Conservation (phyloP, 129 eudicot species). For the Pseudognaphalium luteoalbum region DNA sequence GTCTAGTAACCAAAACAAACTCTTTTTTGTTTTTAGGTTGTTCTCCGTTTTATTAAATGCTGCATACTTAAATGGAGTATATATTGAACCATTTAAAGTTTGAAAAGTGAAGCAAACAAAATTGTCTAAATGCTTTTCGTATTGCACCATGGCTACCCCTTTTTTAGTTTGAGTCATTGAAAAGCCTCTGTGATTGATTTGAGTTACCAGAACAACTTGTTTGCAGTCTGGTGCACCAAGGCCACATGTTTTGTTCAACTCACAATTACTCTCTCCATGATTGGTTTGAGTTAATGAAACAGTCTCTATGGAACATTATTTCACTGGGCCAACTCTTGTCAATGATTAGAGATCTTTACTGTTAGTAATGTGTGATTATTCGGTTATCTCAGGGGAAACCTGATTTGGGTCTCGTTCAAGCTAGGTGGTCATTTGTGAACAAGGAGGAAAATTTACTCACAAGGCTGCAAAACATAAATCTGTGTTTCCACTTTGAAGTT, state of each 20-base stretch:
- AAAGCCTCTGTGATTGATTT: background rate
- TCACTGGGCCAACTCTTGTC: slow-evolving; percentile 2
- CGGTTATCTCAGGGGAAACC: slow-evolving; percentile 63
- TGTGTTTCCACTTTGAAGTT: slow-evolving; percentile 97
- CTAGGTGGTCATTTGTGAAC: slow-evolving; percentile 91
- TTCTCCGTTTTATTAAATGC: background rate
- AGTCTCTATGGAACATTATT: slow-evolving; percentile 3
- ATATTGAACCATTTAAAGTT: background rate
- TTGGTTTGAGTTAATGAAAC: slow-evolving; percentile 1
- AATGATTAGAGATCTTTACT: background rate
- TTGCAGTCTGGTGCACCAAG: slow-evolving; percentile 7
- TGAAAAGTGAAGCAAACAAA: too few species aligned
- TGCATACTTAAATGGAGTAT: background rate
- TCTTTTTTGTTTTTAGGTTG: background rate
- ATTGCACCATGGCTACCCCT: too few species aligned
- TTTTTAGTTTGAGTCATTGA: background rate
- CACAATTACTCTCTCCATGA: background rate
- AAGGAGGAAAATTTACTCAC: slow-evolving; percentile 90
- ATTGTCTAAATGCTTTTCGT: too few species aligned
- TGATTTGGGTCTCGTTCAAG: slow-evolving; percentile 84
- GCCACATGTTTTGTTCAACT: background rate
- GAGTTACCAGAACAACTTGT: background rate
- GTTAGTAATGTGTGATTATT: background rate
- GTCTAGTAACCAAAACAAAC: background rate
- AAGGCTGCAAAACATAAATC: slow-evolving; percentile 85